A percentile compares a stretch with the other conserved stretches of the same genome.
phyloP scores from a whole-genome alignment of 148 eudicot species.

The Diospyros lotus region DNA sequence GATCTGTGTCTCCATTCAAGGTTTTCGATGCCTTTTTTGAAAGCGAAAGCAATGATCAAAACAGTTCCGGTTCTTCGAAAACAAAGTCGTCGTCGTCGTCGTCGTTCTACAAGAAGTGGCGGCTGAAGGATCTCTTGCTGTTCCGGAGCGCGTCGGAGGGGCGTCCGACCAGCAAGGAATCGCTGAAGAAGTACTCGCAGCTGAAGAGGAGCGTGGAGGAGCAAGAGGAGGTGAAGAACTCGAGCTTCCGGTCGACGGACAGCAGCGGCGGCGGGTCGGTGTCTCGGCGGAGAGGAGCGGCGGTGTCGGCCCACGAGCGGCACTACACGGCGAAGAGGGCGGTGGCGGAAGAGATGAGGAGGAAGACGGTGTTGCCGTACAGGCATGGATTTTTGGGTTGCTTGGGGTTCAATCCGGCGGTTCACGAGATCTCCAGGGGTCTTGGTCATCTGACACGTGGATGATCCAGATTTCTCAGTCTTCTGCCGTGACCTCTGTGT shows the following conservation, averaged over 20 bases:
- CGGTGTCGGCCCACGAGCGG: constrained; percentile 44
- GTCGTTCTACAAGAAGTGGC: constrained; percentile 45
- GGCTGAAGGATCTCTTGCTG: constrained; percentile 53
- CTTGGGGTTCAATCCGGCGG: constrained; percentile 46
- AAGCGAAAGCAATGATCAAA: constrained; percentile 10
- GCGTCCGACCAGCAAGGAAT: constrained; percentile 31
- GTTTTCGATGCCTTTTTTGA: constrained; percentile 34
- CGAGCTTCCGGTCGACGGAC: constrained; percentile 47
- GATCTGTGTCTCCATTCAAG: constrained; percentile 46
- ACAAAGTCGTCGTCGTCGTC: not conserved
- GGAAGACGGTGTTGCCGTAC: constrained; percentile 49
- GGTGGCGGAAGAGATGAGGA: constrained; percentile 53
- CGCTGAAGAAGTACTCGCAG: constrained; percentile 27
- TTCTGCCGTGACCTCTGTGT: not conserved
- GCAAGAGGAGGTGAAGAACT: constrained; percentile 28
- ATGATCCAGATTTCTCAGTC: not conserved
- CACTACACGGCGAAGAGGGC: constrained; percentile 45
- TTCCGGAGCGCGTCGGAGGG: constrained; percentile 80
- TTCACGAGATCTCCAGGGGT: constrained; percentile 28
- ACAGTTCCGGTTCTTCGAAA: not conserved
- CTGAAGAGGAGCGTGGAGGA: constrained; percentile 4
- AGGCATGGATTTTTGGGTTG: constrained; percentile 63
- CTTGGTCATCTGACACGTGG: constrained; percentile 24
- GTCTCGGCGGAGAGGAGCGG: constrained; percentile 28
- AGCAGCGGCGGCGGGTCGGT: constrained; percentile 23